These are phyloP conservation scores for Teratosphaeria pseudoeucalypti DNA, from an alignment of 2,329 filamentous ascomycete species.

Conservation along the genomic window DNA sequence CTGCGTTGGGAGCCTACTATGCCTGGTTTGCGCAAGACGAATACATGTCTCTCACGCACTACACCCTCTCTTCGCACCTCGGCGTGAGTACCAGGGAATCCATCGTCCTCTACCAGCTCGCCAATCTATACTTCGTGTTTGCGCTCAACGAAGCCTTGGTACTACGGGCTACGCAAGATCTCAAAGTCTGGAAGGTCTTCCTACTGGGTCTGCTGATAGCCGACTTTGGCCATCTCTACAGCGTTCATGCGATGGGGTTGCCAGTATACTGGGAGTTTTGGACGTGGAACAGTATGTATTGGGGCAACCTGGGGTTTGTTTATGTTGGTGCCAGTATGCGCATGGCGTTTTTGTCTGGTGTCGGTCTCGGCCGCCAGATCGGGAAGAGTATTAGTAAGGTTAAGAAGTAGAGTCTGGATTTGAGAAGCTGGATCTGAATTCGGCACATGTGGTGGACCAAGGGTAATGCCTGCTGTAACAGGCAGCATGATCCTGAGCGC, in stretches of 20 bases:
- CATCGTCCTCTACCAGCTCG: constrained; percentile 62
- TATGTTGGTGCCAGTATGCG: constrained; percentile 26
- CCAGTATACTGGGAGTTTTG: constrained; percentile 34
- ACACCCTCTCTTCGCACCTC: constrained; percentile 16
- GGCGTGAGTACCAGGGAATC: constrained; percentile 46
- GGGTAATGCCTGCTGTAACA: background rate
- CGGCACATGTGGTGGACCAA: background rate
- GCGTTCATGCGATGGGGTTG: constrained; percentile 48
- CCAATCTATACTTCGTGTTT: constrained; percentile 69
- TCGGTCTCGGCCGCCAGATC: constrained; percentile 14
- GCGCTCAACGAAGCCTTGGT: constrained; percentile 68
- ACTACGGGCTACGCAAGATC: constrained; percentile 56
- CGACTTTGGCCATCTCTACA: constrained; percentile 67
- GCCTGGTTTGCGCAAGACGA: constrained; percentile 40
- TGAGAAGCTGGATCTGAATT: background rate
- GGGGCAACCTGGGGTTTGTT: constrained; percentile 28
- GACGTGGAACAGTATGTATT: constrained; percentile 28
- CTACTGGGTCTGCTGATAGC: constrained; percentile 59
- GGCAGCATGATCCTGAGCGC: background rate
- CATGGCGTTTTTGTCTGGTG: constrained; percentile 23
- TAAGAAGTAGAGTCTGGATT: background rate
- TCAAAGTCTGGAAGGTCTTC: constrained; percentile 59
- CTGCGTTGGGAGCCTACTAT: constrained; percentile 43
- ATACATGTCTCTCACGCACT: constrained; percentile 57
- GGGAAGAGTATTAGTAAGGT: background rate